phyloP scores from a whole-genome alignment of 2,329 filamentous ascomycete species.

The Claviceps sp. region DNA sequence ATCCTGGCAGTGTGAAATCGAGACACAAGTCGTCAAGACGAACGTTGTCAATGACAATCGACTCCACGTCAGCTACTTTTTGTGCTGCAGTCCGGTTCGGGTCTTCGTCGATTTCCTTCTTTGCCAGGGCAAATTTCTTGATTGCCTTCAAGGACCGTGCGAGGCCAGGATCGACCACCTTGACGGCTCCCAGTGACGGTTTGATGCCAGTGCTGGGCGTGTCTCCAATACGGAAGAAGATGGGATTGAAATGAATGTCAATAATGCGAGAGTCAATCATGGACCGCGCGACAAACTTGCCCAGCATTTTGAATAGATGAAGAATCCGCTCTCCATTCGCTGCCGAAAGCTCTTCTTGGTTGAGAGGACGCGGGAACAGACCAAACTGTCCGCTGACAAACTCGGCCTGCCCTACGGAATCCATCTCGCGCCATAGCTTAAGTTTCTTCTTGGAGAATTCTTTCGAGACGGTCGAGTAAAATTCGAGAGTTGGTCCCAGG shows the following conservation, averaged over 20 bases:
- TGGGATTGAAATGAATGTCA: slow-evolving; percentile 92
- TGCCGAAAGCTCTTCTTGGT: slow-evolving; percentile 56
- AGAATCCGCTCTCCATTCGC: slow-evolving; percentile 80
- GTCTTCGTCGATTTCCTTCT: slow-evolving; percentile 70
- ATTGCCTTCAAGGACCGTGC: slow-evolving; percentile 76
- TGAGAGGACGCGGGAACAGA: slow-evolving; percentile 85
- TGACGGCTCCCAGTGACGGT: slow-evolving; percentile 79
- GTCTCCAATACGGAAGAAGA: slow-evolving; percentile 90
- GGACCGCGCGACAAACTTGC: slow-evolving; percentile 92
- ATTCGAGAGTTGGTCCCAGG: slow-evolving; percentile 87
- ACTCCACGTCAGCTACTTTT: slow-evolving; percentile 56
- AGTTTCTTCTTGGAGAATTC: slow-evolving; percentile 97
- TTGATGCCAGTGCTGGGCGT: slow-evolving; percentile 47
- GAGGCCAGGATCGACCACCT: slow-evolving; percentile 74
- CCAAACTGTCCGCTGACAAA: slow-evolving; percentile 77
- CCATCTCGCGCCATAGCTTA: slow-evolving; percentile 90
- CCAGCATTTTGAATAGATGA: slow-evolving; percentile 81
- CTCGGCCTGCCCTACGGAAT: slow-evolving; percentile 57
- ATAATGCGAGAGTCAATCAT: slow-evolving; percentile 99
- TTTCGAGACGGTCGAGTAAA: slow-evolving; percentile 93
- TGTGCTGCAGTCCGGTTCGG: slow-evolving; percentile 49
- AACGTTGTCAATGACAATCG: slow-evolving; percentile 62
- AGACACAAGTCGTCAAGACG: slow-evolving; percentile 76
- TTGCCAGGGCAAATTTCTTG: slow-evolving; percentile 73
- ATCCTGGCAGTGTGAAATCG: slow-evolving; percentile 90